Conservation (phyloP, 2,329 filamentous ascomycete species). For the Nigrospora osmanthi region DNA sequence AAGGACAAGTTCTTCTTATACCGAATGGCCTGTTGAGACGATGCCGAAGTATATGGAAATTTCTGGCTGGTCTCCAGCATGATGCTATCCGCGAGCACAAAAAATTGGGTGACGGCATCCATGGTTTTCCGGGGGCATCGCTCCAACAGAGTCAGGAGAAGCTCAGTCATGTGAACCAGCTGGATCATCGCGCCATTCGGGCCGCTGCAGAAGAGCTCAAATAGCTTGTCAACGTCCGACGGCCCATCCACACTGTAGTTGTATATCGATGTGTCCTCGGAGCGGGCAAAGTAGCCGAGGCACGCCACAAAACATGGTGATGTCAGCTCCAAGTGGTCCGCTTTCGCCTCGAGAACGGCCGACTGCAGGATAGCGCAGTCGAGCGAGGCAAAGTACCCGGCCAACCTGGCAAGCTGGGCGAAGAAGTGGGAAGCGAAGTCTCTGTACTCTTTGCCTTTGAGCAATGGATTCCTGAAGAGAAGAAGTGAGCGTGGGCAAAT, state of each 20-base stretch:
- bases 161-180: slow-evolving; percentile 33
- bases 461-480: slow-evolving; percentile 3
- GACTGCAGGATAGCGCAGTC: slow-evolving; percentile 32
- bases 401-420: slow-evolving; percentile 36
- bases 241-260: slow-evolving; percentile 20
- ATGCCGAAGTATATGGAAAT: slow-evolving; percentile 7
- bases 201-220: slow-evolving; percentile 32
- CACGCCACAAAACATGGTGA: slow-evolving; percentile 38
- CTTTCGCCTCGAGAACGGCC: slow-evolving; percentile 14
- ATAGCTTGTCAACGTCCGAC: slow-evolving; percentile 27
- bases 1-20: slow-evolving; percentile 25
- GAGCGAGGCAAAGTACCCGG: slow-evolving; percentile 42
- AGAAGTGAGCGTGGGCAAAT: neutral
- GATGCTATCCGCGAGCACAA: slow-evolving; percentile 14
- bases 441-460: slow-evolving; percentile 18
- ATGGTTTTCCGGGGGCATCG: slow-evolving; percentile 35
- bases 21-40: slow-evolving; percentile 13
- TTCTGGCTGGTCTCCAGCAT: slow-evolving; percentile 20
- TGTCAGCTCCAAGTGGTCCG: slow-evolving; percentile 28
- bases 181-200: slow-evolving; percentile 32
- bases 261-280: slow-evolving; percentile 20
- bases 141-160: slow-evolving; percentile 30
- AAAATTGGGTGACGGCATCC: slow-evolving; percentile 31
- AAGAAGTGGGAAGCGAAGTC: slow-evolving; percentile 22
- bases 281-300: slow-evolving; percentile 28